These are phyloP conservation scores for Cutaneotrichosporon cyanovorans DNA, from an alignment of 1,284 basidiomycete genomes.

Conservation along the genomic window DNA sequence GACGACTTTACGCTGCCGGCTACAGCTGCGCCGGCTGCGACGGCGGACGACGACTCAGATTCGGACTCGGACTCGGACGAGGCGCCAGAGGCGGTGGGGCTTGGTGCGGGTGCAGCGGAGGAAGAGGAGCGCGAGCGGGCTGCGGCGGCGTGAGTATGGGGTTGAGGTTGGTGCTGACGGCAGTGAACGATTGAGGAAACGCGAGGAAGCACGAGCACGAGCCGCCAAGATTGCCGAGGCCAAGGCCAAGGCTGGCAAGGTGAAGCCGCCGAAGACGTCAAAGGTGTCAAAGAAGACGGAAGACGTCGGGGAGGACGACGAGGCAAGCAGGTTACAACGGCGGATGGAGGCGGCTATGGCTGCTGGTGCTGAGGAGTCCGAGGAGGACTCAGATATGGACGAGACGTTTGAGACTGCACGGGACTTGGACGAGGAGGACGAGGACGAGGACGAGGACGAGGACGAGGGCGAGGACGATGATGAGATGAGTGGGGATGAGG, in stretches of 20 bases:
- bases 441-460: constrained; percentile 21
- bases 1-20: background rate
- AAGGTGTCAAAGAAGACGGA: constrained; percentile 6
- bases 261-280: constrained; percentile 7
- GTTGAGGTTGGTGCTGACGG: background rate
- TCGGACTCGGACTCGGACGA: constrained; percentile 27
- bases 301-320: constrained; percentile 22
- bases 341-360: constrained; percentile 23
- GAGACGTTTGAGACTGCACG: too few relatives aligned
- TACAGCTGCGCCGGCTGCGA: background rate
- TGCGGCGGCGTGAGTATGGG: constrained; percentile 18
- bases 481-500: constrained; percentile 18
- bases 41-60: constrained; percentile 2
- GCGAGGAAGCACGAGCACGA: constrained; percentile 8
- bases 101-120: constrained; percentile 10
- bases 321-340: constrained; percentile 15
- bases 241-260: constrained; percentile 13
- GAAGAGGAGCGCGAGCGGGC: constrained; percentile 4
- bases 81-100: constrained; percentile 36
- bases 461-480: constrained; percentile 17
- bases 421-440: constrained; percentile 20
- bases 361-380: constrained; percentile 8
- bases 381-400: too few relatives aligned
- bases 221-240: constrained; percentile 20
- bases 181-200: constrained; percentile 1